Base-by-base conservation (phyloP, 2,329 filamentous ascomycete genomes). In the Fusarium fujikuroi region DNA sequence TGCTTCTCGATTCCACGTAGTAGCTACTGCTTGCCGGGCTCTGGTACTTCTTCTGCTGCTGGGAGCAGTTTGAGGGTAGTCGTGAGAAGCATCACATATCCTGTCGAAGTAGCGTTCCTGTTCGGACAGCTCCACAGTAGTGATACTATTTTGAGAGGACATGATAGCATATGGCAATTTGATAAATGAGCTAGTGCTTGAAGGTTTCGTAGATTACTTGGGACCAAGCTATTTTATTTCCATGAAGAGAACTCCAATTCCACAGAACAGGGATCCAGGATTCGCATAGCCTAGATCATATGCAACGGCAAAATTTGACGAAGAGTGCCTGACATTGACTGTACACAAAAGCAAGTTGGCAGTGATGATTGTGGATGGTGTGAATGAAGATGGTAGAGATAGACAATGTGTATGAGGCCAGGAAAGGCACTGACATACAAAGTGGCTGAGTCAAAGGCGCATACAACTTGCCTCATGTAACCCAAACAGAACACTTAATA, bases 1-100 rank as follows among this genome's bases (percentile, higher is more conserved):
- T 3, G 63, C 60, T 34, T 66, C 63, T 32, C 23, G 30, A 18
- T 65, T 23, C 63, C 63, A 66, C n/a, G 60, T 58, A 8, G 14
- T 32, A 19, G 60, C 47, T 21, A 57, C 30, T 7, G 28, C 25
- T 9, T 49, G 36, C 7, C 21, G 32, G 44, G 60, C 40, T 34
- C 9, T 42, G 14, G 15, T 16, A 32, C 63, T 28, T 7, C 4
- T 37, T 19, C 14, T 34, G 16, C 28, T 21, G 9, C 30, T 23
- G 11, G 15, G 11, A 25, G 39, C 46, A n/a, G 28, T 36, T 21
- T 30, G 28, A 2, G 63, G 63, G 7, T 66, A 66, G n/a, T 57
- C 32, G 19, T 66, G 21, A 37, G 36, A 65, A 4, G 49, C 7
- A 9, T 57, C 47, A 37, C 63, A 66, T 37, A 66, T 10, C 7